Base-by-base conservation (phyloP, 768 basidiomycete species). In the Dendrothele bispora region DNA sequence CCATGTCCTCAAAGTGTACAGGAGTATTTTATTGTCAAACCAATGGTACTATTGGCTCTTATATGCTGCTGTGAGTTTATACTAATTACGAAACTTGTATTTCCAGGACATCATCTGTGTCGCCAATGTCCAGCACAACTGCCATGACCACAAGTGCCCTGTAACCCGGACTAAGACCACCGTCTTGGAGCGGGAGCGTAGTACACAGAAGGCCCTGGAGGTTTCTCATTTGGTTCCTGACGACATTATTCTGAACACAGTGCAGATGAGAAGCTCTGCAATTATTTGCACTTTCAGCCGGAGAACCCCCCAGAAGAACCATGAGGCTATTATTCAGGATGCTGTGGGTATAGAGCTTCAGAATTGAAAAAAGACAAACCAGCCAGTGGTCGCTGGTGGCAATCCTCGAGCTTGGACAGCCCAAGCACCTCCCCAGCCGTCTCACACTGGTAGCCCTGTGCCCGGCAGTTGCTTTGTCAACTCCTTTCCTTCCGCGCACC, bases 61-160 rank as follows among this genome's bases (percentile, higher is more conserved):
- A 6, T 43, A 7, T n/a, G 5, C 34, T 17, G 24, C 27, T 17
- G 17, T n/a, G 24, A 7, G 12, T 8, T 10, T 20, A 30, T n/a
- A n/a, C 14, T 43, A 5, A 43, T 43, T 25, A 8, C 10, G 21
- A 25, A 4, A 15, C 11, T 10, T 10, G 7, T 32, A 30, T 30
- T 29, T n/a, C n/a, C n/a, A n/a, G 43, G 43, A 43, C 18, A 17
- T 43, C 22, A 15, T 28, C 3, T 43, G 43, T 22, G 27, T 43
- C 34, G 43, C 18, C 6, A 43, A 43, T 24, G 7, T 43, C 10
- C 43, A 43, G n/a, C 43, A 43, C 17, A 43, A 43, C 17, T 43
- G 43, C 29, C 7, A 5, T 17, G 43, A 43, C n/a, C 25, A 32
- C 21, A 30, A 32, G 22, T 43, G 43, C 18, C 27, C 43, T 7